Percentiles rank a stretch among this genome's conserved stretches.
phyloP scores from a whole-genome alignment of 2,329 filamentous ascomycete species.

The Capronia americana region DNA sequence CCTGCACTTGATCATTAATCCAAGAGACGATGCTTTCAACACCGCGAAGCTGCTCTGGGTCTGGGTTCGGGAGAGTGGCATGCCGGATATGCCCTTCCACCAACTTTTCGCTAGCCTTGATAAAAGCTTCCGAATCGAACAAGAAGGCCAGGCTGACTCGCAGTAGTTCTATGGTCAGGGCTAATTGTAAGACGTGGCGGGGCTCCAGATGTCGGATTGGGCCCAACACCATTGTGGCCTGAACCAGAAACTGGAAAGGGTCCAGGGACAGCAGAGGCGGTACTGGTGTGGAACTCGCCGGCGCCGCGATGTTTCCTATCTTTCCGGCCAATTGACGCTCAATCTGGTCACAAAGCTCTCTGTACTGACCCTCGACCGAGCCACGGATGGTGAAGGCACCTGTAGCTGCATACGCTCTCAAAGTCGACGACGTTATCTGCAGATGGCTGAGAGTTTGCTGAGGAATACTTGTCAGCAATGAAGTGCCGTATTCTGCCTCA shows the following conservation, averaged over 20 bases:
- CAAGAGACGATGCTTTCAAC: conserved; percentile 27
- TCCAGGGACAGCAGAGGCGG: conserved; percentile 72
- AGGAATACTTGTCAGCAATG: conserved; percentile 81
- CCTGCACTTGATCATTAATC: conserved; percentile 17
- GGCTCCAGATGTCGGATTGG: conserved; percentile 31
- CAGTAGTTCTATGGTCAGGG: conserved; percentile 88
- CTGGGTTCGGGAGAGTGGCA: conserved; percentile 1
- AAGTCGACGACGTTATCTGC: conserved; percentile 85
- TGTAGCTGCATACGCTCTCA: conserved; percentile 80
- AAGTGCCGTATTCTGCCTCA: conserved; percentile 73
- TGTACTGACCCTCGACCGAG: conserved; percentile 71
- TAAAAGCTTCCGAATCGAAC: conserved; percentile 43
- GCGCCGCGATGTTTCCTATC: conserved; percentile 9
- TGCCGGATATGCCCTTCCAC: conserved; percentile 20
- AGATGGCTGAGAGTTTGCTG: conserved; percentile 85
- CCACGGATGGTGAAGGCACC: conserved; percentile 68
- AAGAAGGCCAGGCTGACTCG: conserved; percentile 72
- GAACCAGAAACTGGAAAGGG: conserved; percentile 36
- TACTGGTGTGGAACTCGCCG: not conserved
- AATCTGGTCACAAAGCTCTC: conserved; percentile 64
- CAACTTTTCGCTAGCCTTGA: conserved; percentile 25
- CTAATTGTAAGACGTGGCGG: conserved; percentile 81
- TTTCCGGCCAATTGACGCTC: conserved; percentile 51
- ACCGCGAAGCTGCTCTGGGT: conserved; percentile 25
- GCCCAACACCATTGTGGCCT: conserved; percentile 35